Evolutionary conservation across 228 moss, liverwort and hornwort species (phyloP).

Genomic region (Sphagnum fallax): DNA sequence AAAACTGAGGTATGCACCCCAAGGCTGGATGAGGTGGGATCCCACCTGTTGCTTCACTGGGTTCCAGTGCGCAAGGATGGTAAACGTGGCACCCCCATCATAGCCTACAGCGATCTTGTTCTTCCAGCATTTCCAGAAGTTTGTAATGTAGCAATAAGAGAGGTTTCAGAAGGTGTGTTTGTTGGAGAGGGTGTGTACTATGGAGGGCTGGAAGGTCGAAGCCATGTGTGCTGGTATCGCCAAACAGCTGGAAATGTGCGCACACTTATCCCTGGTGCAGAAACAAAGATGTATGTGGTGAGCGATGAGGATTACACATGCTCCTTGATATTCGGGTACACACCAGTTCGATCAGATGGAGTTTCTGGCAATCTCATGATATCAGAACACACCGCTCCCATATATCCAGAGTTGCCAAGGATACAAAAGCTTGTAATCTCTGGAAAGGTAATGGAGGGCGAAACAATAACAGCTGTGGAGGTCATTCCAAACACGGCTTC

Average conservation of each 20-base stretch:
- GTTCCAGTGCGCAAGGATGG: conserved; percentile 74
- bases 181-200: conserved; percentile 80
- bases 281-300: conserved; percentile 48
- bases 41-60: conserved; percentile 69
- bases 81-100: conserved; percentile 61
- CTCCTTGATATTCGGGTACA: conserved; percentile 77
- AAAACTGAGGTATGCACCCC: conserved; percentile 65
- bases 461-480: conserved; percentile 73
- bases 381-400: conserved; percentile 62
- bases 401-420: conserved; percentile 76
- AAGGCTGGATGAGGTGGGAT: conserved; percentile 67
- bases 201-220: conserved; percentile 79
- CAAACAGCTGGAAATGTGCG: conserved; percentile 71
- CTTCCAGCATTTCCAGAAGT: conserved; percentile 70
- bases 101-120: conserved; percentile 71
- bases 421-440: conserved; percentile 77
- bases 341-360: conserved; percentile 73
- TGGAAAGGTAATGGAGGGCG: conserved; percentile 70
- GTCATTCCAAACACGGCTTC: conserved; percentile 74
- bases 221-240: conserved; percentile 72
- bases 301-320: conserved; percentile 73
- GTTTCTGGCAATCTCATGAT: conserved; percentile 58
- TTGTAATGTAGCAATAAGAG: conserved; percentile 56
- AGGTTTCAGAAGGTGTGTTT: conserved; percentile 49
- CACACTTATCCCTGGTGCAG: conserved; percentile 50